Conservation (phyloP, 371 early-diverging fungal species). For the Zychaea mexicana region DNA sequence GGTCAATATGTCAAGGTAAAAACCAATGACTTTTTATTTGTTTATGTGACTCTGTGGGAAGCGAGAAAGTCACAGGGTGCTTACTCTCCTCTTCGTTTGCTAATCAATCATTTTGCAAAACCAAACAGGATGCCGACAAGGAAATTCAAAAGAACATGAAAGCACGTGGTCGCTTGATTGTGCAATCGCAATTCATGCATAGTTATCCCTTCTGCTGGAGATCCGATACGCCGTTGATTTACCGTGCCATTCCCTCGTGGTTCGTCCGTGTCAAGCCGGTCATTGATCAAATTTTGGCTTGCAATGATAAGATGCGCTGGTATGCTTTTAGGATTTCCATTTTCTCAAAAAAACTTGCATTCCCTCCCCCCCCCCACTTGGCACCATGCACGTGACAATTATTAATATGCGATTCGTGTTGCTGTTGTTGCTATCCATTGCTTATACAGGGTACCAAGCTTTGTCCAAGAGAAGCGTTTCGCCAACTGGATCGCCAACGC, state of each 20-base stretch:
- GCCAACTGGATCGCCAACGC: constrained; percentile 99
- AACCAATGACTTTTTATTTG: constrained; percentile 4
- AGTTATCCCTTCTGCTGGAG: constrained; percentile 98
- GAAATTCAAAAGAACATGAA: constrained; percentile 92
- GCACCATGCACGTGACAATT: too few species aligned
- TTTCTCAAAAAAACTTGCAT: too few species aligned
- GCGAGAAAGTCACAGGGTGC: too few species aligned
- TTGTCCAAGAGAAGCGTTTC: constrained; percentile 98
- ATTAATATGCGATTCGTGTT: background rate
- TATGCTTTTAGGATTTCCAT: too few species aligned
- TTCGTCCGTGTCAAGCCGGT: constrained; percentile 94
- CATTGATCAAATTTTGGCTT: constrained; percentile 85
- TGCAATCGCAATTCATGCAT: constrained; percentile 89
- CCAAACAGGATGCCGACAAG: constrained; percentile 90
- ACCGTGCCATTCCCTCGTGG: constrained; percentile 99
- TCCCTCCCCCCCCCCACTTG: too few species aligned
- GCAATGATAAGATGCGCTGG: constrained; percentile 95
- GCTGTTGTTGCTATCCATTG: background rate
- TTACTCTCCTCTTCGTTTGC: background rate
- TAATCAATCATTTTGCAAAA: background rate
- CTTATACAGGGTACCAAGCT: constrained; percentile 80
- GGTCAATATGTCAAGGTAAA: constrained; percentile 90
- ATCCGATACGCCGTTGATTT: constrained; percentile 99
- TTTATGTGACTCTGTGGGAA: background rate
- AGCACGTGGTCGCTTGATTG: constrained; percentile 80